phyloP scores from a whole-genome alignment of 768 basidiomycete genomes.

The Royoungia palumana region DNA sequence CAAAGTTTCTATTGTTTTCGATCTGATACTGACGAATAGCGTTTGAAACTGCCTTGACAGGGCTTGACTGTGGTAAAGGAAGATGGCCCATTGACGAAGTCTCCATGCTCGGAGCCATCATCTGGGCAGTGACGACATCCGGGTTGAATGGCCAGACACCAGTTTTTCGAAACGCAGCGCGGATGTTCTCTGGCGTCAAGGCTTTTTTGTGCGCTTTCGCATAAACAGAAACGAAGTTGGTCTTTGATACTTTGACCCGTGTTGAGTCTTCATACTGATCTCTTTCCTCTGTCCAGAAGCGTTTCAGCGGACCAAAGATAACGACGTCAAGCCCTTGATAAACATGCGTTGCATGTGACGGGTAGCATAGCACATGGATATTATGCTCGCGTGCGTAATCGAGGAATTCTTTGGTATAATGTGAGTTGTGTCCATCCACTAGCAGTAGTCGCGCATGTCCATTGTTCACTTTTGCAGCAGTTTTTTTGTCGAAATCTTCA shows the following conservation, averaged over 20 bases:
- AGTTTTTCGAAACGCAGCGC: slow-evolving; percentile 26
- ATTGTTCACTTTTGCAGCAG: slow-evolving; percentile 27
- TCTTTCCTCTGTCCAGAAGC: slow-evolving; percentile 18
- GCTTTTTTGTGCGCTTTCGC: slow-evolving; percentile 5
- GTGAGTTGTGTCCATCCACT: slow-evolving; percentile 47
- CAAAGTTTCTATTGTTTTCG: no score
- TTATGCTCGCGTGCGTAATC: slow-evolving; percentile 33
- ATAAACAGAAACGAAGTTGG: slow-evolving; percentile 18
- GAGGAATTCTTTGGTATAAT: slow-evolving; percentile 39
- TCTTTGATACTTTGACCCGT: background rate
- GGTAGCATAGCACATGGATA: slow-evolving; percentile 45
- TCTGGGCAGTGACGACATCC: background rate
- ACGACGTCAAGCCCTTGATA: slow-evolving; percentile 46
- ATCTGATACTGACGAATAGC: no score
- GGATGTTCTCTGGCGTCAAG: slow-evolving; percentile 20
- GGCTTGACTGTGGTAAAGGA: slow-evolving; percentile 18
- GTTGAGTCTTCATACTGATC: background rate
- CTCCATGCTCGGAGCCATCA: slow-evolving; percentile 10
- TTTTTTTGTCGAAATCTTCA: no score
- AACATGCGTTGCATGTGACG: slow-evolving; percentile 19
- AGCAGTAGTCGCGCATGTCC: slow-evolving; percentile 33
- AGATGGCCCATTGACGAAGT: slow-evolving; percentile 6
- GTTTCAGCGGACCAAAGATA: slow-evolving; percentile 34
- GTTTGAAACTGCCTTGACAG: no score
- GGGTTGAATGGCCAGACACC: slow-evolving; percentile 25